Percentiles rank a stretch among this genome's conserved stretches.
phyloP scores from a whole-genome alignment of 2,329 filamentous ascomycete genomes.

The Grosmannia serpens region DNA sequence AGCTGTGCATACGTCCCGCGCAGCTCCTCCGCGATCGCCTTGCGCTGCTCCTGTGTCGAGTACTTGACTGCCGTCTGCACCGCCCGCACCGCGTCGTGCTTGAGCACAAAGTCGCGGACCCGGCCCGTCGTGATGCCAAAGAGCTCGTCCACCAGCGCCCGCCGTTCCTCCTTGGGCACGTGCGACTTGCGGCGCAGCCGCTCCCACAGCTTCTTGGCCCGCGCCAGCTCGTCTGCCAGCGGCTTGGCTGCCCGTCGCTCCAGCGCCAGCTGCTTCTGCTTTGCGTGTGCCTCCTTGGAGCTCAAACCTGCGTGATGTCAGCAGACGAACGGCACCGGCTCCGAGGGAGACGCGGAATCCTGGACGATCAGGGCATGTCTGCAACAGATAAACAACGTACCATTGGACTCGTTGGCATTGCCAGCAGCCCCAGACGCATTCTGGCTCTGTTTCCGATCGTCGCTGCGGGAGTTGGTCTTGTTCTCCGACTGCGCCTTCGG shows the following conservation, averaged over 20 bases:
- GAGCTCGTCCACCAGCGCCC: slow-evolving; percentile 76
- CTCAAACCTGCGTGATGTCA: slow-evolving; percentile 34
- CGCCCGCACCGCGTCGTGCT: slow-evolving; percentile 94
- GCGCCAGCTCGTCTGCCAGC: slow-evolving; percentile 75
- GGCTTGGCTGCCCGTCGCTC: slow-evolving; percentile 91
- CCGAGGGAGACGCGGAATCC: background rate
- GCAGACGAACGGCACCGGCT: background rate
- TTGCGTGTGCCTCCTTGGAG: slow-evolving; percentile 79
- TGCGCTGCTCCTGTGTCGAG: slow-evolving; percentile 71
- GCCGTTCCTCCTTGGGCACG: slow-evolving; percentile 78
- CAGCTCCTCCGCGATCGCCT: slow-evolving; percentile 76
- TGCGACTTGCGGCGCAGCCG: slow-evolving; percentile 84
- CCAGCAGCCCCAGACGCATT: background rate
- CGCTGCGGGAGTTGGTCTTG: background rate
- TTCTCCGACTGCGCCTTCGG: slow-evolving; percentile 14
- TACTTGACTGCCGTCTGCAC: slow-evolving; percentile 98
- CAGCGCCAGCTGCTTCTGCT: slow-evolving; percentile 78
- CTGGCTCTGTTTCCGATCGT: background rate
- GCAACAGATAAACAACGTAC: background rate
- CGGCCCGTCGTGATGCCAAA: slow-evolving; percentile 84
- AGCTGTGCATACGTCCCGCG: slow-evolving; percentile 73
- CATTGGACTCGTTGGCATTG: background rate
- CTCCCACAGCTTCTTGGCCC: slow-evolving; percentile 97
- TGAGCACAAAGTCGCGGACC: slow-evolving; percentile 92
- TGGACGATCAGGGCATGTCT: background rate